These are phyloP conservation scores for Komagataella pseudopastoris DNA, from an alignment of 805 yeast genomes.

Conservation along the genomic window DNA sequence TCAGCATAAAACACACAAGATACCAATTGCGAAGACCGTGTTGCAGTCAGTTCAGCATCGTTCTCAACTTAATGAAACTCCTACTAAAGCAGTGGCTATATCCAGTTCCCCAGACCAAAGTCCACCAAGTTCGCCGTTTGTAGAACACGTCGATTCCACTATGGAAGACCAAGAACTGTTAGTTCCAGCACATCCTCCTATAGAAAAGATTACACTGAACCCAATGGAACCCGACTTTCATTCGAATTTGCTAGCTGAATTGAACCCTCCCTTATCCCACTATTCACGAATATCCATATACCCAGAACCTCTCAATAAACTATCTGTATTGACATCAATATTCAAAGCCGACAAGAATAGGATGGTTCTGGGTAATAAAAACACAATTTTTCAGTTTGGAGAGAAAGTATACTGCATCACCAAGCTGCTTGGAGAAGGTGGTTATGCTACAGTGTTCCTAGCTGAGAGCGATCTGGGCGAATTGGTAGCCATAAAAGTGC, in stretches of 20 bases:
- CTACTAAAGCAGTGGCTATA: neutral
- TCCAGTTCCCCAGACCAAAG: conserved; percentile 1
- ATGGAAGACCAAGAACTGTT: neutral
- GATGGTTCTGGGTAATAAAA: conserved; percentile 12
- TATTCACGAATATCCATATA: conserved; percentile 1
- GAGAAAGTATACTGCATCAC: conserved; percentile 33
- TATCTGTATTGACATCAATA: conserved; percentile 5
- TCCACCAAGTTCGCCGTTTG: conserved; percentile 52
- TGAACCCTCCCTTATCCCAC: conserved; percentile 21
- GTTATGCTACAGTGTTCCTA: conserved; percentile 63
- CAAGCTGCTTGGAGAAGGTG: conserved; percentile 65
- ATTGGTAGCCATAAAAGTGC: conserved; percentile 58
- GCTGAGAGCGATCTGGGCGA: conserved; percentile 47
- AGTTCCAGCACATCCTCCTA: conserved; percentile 4
- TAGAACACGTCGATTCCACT: conserved; percentile 3
- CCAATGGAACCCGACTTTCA: conserved; percentile 31
- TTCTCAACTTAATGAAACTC: neutral
- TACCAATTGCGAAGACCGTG: conserved; percentile 1
- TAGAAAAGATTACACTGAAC: conserved; percentile 5
- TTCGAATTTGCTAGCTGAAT: conserved; percentile 20
- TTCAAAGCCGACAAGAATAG: neutral
- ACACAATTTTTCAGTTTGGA: conserved; percentile 29
- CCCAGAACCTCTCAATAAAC: conserved; percentile 5
- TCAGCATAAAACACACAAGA: conserved; percentile 3
- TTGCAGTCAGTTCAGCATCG: neutral